A percentile compares a stretch with the other conserved stretches of the same genome.
phyloP scores from a whole-genome alignment of 2,329 filamentous ascomycete genomes.

The Phaeophleospora eucalypticola region DNA sequence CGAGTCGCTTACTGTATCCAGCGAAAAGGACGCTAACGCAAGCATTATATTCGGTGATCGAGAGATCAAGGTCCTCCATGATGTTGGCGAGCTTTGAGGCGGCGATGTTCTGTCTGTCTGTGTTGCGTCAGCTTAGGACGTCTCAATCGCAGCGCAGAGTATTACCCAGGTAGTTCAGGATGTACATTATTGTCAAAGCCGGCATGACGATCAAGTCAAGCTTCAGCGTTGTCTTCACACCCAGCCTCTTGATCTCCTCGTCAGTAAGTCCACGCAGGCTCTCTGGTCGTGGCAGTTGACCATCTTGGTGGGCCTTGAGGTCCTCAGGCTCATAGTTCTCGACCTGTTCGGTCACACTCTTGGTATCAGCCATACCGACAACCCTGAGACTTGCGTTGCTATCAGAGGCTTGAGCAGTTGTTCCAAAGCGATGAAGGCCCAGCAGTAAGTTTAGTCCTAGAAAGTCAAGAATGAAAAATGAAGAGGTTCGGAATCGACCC shows the following conservation, averaged over 20 bases:
- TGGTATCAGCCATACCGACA: slow-evolving; percentile 12
- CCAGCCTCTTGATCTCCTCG: slow-evolving; percentile 18
- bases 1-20: slow-evolving; percentile 19
- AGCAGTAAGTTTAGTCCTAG: no score
- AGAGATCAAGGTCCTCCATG: slow-evolving; percentile 20
- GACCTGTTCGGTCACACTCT: slow-evolving; percentile 10
- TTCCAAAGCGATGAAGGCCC: no score
- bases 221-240: slow-evolving; percentile 20
- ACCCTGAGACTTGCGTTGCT: no score
- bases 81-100: slow-evolving; percentile 23
- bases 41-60: slow-evolving; percentile 21
- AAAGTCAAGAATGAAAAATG: no score
- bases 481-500: no score
- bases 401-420: no score
- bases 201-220: slow-evolving; percentile 26
- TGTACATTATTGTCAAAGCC: slow-evolving; percentile 24
- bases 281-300: slow-evolving; percentile 6
- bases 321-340: slow-evolving; percentile 14
- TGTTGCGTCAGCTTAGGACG: background rate
- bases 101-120: slow-evolving; percentile 24
- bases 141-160: background rate
- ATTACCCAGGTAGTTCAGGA: slow-evolving; percentile 24
- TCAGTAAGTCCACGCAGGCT: slow-evolving; percentile 12
- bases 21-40: slow-evolving; percentile 25
- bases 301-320: slow-evolving; percentile 6